Evolutionary conservation across 2,329 filamentous ascomycete genomes (phyloP).

Genomic region (Plectosphaerella sp.): DNA sequence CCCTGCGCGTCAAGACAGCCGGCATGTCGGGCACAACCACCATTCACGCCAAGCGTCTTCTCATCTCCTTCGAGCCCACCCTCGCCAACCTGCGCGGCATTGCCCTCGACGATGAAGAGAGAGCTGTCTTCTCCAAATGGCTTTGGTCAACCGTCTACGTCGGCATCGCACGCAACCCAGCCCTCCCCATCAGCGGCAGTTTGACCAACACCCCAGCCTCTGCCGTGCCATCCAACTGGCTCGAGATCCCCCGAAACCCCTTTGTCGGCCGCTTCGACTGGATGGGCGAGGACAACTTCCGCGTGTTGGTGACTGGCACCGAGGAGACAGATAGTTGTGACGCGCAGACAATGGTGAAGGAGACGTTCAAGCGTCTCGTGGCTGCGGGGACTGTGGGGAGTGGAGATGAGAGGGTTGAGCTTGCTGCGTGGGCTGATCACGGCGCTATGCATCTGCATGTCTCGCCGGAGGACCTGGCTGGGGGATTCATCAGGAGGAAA

Average conservation of each 20-base stretch:
- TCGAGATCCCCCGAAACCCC: conserved; percentile 17
- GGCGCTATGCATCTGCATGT: conserved; percentile 26
- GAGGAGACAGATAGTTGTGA: conserved; percentile 8
- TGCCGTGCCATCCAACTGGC: conserved; percentile 18
- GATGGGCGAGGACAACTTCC: conserved; percentile 19
- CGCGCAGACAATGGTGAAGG: conserved; percentile 18
- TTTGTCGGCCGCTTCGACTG: conserved; percentile 23
- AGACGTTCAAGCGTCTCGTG: conserved; percentile 17
- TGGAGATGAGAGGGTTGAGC: conserved; percentile 7
- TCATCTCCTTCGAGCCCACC: conserved; percentile 30
- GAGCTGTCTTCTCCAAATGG: conserved; percentile 23
- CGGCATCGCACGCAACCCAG: conserved; percentile 23
- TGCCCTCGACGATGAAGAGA: conserved; percentile 24
- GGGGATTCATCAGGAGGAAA: conserved; percentile 28
- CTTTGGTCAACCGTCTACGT: conserved; percentile 24
- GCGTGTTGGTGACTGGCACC: conserved; percentile 20
- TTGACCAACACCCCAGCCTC: conserved; percentile 22
- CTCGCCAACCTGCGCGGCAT: conserved; percentile 22
- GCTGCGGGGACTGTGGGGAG: conserved; percentile 12
- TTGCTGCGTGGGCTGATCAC: conserved; percentile 23
- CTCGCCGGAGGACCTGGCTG: conserved; percentile 19
- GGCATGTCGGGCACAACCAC: conserved; percentile 12
- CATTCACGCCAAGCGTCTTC: conserved; percentile 25
- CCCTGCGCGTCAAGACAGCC: conserved; percentile 15
- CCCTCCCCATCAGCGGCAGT: conserved; percentile 18